Conservation (phyloP, 2,329 filamentous ascomycete genomes). For the Colletotrichum endophyticum region DNA sequence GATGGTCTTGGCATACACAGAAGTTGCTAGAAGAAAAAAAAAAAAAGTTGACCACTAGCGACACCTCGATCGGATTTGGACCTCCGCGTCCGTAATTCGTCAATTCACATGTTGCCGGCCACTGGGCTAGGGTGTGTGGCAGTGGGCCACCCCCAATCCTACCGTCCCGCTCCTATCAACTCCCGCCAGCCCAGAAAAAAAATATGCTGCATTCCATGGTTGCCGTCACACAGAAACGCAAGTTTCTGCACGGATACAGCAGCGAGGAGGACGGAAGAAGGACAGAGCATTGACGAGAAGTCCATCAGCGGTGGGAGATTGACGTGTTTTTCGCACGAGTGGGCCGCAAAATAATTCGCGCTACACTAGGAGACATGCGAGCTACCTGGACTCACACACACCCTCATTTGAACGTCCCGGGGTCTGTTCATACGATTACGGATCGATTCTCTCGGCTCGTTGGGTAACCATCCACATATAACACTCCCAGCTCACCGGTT, state of each 20-base stretch:
- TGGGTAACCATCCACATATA: slow-evolving; percentile 4
- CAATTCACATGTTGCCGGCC: not conserved
- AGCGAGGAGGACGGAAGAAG: not conserved
- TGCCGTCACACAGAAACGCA: not conserved
- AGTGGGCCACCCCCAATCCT: not conserved
- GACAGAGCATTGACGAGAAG: not conserved
- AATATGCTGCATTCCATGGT: not conserved
- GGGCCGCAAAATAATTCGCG: not conserved
- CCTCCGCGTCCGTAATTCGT: not conserved
- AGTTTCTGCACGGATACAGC: not conserved
- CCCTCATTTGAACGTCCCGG: not conserved
- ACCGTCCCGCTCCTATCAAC: not conserved
- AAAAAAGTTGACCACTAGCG: not conserved
- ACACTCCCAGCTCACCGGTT: slow-evolving; percentile 17
- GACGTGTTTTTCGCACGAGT: not conserved
- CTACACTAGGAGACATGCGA: not conserved
- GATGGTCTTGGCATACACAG: not conserved
- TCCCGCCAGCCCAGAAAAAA: not conserved
- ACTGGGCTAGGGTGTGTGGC: not conserved
- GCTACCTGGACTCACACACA: not conserved
- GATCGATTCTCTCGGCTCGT: slow-evolving; percentile 5
- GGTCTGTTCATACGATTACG: not conserved
- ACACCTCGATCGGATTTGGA: not conserved
- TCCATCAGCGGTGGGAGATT: not conserved
- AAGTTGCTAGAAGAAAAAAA: not conserved